Base-by-base conservation (phyloP, 2,329 filamentous ascomycete species). In the Paecilomyces variotii region DNA sequence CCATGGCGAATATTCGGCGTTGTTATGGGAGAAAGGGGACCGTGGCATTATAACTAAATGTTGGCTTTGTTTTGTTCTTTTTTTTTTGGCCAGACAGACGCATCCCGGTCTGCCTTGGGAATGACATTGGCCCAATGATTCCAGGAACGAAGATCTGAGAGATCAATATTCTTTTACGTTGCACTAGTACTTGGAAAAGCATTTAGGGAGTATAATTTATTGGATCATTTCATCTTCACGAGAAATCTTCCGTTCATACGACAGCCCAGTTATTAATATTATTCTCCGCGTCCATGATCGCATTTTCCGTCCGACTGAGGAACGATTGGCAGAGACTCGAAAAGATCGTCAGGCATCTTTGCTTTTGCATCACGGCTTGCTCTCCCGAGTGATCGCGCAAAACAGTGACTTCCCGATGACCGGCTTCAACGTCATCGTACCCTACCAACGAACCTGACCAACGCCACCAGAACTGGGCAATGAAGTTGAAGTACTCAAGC, bases 371-470 rank as follows among this genome's bases (percentile, higher is more conserved):
- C 6, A 11, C 24, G 3, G n/a, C 4, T 52, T 25, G n/a, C 10
- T 28, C 19, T 51, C 49, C 19, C 49, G 45, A 25, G 14, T 39
- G 2, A 39, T 11, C 35, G 12, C 14, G 35, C 14, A 28, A 10
- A 52, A 24, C 24, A 24, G 26, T 56, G 34, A 56, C 52, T 35
- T 28, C 53, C 10, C 19, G 14, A 60, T 57, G 53, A 57, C 53
- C 56, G n/a, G 3, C n/a, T 27, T 26, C 25, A 52, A 57, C 56
- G 56, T 60, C 58, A 57, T 60, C 56, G 56, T n/a, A 24, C 50
- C 50, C 3, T 52, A 12, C n/a, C 50, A 28, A 52, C 24, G 19
- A 52, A 11, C 50, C 49, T 11, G 50, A 26, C 24, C 24, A 28
- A 52, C 50, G 50, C 50, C 50, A 52, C 50, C 26, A 14, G 26